Base-by-base conservation (phyloP, 108 stramenopile species). In the Cyclotella kingstonii region DNA sequence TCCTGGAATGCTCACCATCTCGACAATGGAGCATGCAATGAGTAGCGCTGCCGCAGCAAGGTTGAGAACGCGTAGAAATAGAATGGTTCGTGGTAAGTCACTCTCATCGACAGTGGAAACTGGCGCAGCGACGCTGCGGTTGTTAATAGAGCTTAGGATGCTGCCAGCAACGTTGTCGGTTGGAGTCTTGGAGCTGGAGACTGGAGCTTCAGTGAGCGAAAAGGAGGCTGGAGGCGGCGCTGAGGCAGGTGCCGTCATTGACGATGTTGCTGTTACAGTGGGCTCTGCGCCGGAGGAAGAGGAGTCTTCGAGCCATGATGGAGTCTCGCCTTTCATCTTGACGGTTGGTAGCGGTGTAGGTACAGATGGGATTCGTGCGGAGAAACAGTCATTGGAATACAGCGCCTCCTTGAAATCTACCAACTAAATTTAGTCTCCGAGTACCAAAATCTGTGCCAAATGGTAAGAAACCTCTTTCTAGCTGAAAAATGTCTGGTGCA, bases 51-150 rank as follows among this genome's bases (percentile, higher is more conserved):
- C 81, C 14, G 76, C 77, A 38, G 68, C 86, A 77, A 93, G 70
- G 51, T 93, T 93, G 0, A 77, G 43, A 29, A 90, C 39, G 9
- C 91, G 69, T 85, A 89, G 89, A 34, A 81, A 72, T 14, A 93
- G 59, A 59, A 93, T 90, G 22, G 87, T 59, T 14, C 70, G 60
- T 7, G 84, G 82, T 29, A 93, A 80, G 54, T 89, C 87, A 18
- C 70, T 57, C 17, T 89, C 88, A 42, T 83, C 84, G 28, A 42
- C 81, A 9, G 26, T 52, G 5, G 39, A 36, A 10, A 36, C 38
- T 7, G 70, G 34, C 29, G 51, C 23, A 27, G 48, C 31, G 31
- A 38, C 52, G 9, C 49, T 54, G 0, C 23, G 22, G 21, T 19
- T 40, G 43, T 26, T 59, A 19, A 58, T 59, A 38, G 14, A 27